These are phyloP conservation scores for Penicillium sclerotigenum DNA, from an alignment of 2,329 filamentous ascomycete genomes.

Conservation along the genomic window DNA sequence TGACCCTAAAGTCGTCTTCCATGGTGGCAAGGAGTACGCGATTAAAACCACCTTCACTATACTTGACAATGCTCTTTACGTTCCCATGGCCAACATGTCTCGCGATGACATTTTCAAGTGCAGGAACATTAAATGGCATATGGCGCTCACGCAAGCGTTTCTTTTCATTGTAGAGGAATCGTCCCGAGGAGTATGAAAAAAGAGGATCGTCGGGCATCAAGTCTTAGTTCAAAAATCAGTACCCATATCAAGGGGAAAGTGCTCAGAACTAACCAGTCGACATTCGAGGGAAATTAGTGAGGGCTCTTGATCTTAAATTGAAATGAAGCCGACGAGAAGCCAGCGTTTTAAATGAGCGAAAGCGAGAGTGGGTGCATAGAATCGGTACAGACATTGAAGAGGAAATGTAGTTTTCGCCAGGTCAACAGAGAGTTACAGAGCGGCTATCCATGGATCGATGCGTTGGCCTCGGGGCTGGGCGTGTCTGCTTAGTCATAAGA, in stretches of 20 bases:
- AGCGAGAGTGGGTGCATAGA: not conserved
- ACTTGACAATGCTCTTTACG: conserved; percentile 10
- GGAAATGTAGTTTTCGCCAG: not conserved
- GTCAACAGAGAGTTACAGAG: too few relatives aligned
- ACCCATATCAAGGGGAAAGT: not conserved
- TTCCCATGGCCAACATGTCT: conserved; percentile 13
- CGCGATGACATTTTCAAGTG: conserved; percentile 6
- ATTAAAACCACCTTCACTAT: conserved; percentile 22
- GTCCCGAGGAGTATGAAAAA: conserved; percentile 17
- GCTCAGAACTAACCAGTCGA: not conserved
- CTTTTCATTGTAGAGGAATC: conserved; percentile 19
- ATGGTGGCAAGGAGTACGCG: conserved; percentile 21
- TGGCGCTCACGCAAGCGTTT: conserved; percentile 14
- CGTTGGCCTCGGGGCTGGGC: too few relatives aligned
- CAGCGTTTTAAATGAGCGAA: not conserved
- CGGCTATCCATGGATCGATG: too few relatives aligned
- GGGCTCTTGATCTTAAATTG: not conserved
- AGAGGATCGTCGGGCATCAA: not conserved
- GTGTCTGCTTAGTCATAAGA: too few relatives aligned
- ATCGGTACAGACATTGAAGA: not conserved
- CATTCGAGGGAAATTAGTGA: not conserved
- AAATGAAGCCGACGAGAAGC: not conserved
- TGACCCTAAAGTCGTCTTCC: conserved; percentile 20
- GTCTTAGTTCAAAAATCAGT: not conserved
- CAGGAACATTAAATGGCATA: conserved; percentile 13